These are phyloP conservation scores for Cryptosporidium sp. DNA, from an alignment of 169 alveolate genomes.

Conservation along the genomic window DNA sequence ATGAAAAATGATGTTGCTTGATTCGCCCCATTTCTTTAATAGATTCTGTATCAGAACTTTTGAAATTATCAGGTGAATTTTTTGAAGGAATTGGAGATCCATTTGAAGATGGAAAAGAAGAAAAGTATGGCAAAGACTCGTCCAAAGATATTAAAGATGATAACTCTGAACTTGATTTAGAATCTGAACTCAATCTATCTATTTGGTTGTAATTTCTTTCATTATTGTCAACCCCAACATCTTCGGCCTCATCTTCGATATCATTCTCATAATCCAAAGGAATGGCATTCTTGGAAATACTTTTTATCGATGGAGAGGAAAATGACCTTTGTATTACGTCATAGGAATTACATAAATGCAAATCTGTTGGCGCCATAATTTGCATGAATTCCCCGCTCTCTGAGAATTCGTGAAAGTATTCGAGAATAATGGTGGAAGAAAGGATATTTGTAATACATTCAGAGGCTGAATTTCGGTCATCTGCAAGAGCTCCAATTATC, in stretches of 20 bases:
- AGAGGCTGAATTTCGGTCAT: not conserved
- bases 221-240: not conserved
- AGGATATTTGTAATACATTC: slow-evolving; percentile 9
- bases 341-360: not conserved
- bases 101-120: slow-evolving; percentile 51
- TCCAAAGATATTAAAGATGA: slow-evolving; percentile 25
- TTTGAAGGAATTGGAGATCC: slow-evolving; percentile 9
- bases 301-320: slow-evolving; percentile 63
- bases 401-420: slow-evolving; percentile 36
- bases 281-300: not conserved
- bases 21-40: not conserved
- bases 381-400: slow-evolving; percentile 63
- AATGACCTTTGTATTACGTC: slow-evolving; percentile 26
- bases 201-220: not conserved
- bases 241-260: not conserved
- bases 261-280: not conserved
- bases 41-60: not conserved
- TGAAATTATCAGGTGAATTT: not conserved
- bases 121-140: slow-evolving; percentile 10
- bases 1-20: not conserved
- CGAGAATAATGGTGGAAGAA: slow-evolving; percentile 30
- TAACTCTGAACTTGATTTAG: not conserved
- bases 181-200: not conserved
- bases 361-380: not conserved
- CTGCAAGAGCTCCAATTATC: slow-evolving; percentile 34